Conservation (phyloP, 352 stramenopile species). For the Stephanocyclus meneghinianus region DNA sequence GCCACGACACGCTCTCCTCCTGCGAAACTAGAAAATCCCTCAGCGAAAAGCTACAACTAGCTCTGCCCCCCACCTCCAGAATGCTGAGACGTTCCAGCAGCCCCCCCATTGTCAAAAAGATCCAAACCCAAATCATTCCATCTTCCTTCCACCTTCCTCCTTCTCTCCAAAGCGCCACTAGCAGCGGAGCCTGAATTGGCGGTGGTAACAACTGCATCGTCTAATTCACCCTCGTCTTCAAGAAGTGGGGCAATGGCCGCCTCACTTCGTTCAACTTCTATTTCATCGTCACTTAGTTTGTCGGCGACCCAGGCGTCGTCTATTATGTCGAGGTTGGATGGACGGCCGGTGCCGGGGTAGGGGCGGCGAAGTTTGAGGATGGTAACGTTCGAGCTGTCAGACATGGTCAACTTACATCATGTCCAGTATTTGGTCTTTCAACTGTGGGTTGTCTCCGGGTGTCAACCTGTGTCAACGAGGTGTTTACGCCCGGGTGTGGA, state of each 20-base stretch:
- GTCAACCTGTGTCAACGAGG: too few species aligned
- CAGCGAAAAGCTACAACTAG: background rate
- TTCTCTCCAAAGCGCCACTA: slow-evolving; percentile 47
- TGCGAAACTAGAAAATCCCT: too few species aligned
- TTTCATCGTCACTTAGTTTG: slow-evolving; percentile 72
- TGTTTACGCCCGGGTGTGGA: too few species aligned
- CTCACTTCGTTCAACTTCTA: slow-evolving; percentile 60
- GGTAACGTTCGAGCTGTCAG: slow-evolving; percentile 36
- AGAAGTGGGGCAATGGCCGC: slow-evolving; percentile 59
- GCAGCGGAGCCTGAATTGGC: slow-evolving; percentile 61
- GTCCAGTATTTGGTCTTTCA: too few species aligned
- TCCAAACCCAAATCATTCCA: slow-evolving; percentile 82
- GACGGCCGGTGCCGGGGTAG: slow-evolving; percentile 23
- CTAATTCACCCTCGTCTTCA: slow-evolving; percentile 74
- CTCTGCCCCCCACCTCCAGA: slow-evolving; percentile 1
- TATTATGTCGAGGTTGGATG: slow-evolving; percentile 58
- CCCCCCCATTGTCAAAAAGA: slow-evolving; percentile 56
- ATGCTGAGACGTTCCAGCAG: background rate
- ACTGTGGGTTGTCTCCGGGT: too few species aligned
- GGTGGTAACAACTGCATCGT: slow-evolving; percentile 77
- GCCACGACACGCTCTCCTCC: too few species aligned
- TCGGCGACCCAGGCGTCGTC: slow-evolving; percentile 72
- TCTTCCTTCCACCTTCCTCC: slow-evolving; percentile 62
- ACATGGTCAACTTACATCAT: slow-evolving; percentile 7
- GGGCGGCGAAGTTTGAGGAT: slow-evolving; percentile 36